Evolutionary conservation across 164 flowering plant species (phyloP).

Genomic region (Santalum album): DNA sequence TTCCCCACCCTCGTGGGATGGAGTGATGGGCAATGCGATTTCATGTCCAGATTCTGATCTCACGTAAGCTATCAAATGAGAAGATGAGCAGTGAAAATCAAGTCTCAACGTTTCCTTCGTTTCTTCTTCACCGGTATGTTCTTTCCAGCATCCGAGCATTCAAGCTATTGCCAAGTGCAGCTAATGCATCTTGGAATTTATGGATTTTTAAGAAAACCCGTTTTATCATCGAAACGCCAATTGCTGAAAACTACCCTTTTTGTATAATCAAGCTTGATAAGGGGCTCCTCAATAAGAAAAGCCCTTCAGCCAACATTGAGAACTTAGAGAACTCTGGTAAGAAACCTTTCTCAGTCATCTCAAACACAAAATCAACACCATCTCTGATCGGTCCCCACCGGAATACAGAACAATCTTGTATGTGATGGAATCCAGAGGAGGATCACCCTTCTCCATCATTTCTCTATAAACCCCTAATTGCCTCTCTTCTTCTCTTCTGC

Average conservation of each 20-base stretch:
- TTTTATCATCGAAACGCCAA: conserved; percentile 51
- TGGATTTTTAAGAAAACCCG: conserved; percentile 59
- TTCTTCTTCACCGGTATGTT: conserved; percentile 8
- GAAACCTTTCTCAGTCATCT: conserved; percentile 61
- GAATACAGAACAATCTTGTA: conserved; percentile 61
- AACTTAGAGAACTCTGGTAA: conserved; percentile 68
- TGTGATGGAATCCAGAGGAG: conserved; percentile 75
- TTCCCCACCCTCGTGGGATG: too few relatives aligned
- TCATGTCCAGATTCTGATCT: too few relatives aligned
- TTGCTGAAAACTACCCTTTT: conserved; percentile 39
- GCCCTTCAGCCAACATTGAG: conserved; percentile 77
- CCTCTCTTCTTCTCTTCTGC: conserved; percentile 45
- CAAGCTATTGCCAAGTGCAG: conserved; percentile 43
- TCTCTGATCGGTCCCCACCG: conserved; percentile 82
- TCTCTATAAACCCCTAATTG: conserved; percentile 76
- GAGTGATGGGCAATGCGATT: too few relatives aligned
- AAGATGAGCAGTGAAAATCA: too few relatives aligned
- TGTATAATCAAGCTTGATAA: conserved; percentile 55
- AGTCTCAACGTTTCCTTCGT: too few relatives aligned
- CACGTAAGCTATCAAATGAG: too few relatives aligned
- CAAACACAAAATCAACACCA: conserved; percentile 65
- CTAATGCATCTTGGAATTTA: conserved; percentile 72
- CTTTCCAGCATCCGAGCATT: conserved; percentile 29
- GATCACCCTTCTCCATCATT: conserved; percentile 57
- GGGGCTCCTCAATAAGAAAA: conserved; percentile 67